These are phyloP conservation scores for Sporothrix luriei DNA, from an alignment of 2,329 filamentous ascomycete genomes.

Conservation along the genomic window DNA sequence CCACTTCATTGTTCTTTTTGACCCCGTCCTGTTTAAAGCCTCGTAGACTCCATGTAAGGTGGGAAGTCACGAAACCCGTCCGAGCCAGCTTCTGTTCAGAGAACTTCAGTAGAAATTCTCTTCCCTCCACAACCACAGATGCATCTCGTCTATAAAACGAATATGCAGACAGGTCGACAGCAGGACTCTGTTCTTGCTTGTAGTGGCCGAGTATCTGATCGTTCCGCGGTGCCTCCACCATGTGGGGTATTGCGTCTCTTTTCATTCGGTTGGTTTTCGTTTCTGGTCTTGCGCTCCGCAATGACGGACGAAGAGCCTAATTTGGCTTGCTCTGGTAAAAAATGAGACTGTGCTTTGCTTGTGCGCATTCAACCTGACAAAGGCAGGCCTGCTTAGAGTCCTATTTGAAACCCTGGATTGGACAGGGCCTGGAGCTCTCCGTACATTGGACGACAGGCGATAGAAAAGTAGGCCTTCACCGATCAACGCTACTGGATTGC, in stretches of 20 bases:
- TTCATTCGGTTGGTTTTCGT: neutral
- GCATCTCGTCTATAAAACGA: neutral
- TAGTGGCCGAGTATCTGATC: neutral
- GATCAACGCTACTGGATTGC: conserved; percentile 12
- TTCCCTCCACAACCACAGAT: neutral
- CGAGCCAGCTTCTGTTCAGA: neutral
- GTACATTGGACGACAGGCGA: neutral
- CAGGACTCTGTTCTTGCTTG: neutral
- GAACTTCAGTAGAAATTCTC: neutral
- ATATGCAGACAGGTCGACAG: neutral
- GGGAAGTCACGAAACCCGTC: neutral
- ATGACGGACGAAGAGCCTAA: conserved; percentile 10
- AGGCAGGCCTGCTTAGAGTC: neutral
- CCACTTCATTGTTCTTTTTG: neutral
- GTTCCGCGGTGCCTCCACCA: neutral
- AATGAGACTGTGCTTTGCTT: conserved; percentile 9
- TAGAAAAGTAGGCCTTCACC: neutral
- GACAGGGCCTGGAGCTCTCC: neutral
- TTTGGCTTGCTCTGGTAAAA: conserved; percentile 6
- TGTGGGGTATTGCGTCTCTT: neutral
- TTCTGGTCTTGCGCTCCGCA: conserved; percentile 13
- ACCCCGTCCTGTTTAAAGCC: neutral
- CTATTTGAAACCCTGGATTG: neutral
- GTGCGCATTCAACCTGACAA: neutral
- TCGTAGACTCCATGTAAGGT: neutral